phyloP scores from a whole-genome alignment of 805 yeast genomes.

The Yamadazyma laniorum region DNA sequence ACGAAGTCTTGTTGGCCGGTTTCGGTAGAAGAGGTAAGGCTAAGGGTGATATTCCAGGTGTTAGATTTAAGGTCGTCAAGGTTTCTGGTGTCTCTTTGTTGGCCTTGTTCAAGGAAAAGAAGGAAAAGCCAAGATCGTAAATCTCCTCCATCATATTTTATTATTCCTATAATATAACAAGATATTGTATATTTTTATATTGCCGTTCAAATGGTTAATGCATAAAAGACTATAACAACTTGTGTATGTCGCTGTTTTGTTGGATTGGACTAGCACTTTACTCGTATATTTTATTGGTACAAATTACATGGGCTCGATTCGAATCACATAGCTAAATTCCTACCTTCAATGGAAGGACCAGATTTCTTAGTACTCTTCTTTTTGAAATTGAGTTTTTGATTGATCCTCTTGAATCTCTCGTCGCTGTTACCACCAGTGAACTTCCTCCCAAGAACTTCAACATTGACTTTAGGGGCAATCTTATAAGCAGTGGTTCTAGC shows the following conservation, averaged over 20 bases:
- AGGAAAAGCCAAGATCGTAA: slow-evolving; percentile 99
- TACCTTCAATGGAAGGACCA: slow-evolving; percentile 81
- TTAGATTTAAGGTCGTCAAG: slow-evolving; percentile 99
- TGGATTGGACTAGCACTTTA: neutral
- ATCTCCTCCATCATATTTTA: slow-evolving; percentile 16
- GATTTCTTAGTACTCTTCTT: slow-evolving; percentile 54
- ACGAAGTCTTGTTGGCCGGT: slow-evolving; percentile 99
- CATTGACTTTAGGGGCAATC: slow-evolving; percentile 79
- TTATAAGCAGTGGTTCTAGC: slow-evolving; percentile 85
- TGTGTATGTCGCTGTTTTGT: neutral
- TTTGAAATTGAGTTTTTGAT: slow-evolving; percentile 52
- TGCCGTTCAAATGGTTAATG: slow-evolving; percentile 13
- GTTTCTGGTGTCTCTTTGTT: slow-evolving; percentile 99
- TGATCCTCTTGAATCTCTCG: slow-evolving; percentile 79
- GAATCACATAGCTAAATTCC: slow-evolving; percentile 44
- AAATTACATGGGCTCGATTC: neutral
- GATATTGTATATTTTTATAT: slow-evolving; percentile 15
- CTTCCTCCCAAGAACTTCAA: slow-evolving; percentile 45
- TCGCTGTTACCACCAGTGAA: slow-evolving; percentile 44
- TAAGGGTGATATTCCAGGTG: slow-evolving; percentile 99
- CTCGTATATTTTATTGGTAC: neutral
- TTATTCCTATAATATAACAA: slow-evolving; percentile 5
- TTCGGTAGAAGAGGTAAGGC: slow-evolving; percentile 99
- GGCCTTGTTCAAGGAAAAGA: slow-evolving; percentile 99
- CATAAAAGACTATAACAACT: slow-evolving; percentile 12